Evolutionary conservation across 768 basidiomycete genomes (phyloP).

Genomic region (Clitopilus hobsonii): DNA sequence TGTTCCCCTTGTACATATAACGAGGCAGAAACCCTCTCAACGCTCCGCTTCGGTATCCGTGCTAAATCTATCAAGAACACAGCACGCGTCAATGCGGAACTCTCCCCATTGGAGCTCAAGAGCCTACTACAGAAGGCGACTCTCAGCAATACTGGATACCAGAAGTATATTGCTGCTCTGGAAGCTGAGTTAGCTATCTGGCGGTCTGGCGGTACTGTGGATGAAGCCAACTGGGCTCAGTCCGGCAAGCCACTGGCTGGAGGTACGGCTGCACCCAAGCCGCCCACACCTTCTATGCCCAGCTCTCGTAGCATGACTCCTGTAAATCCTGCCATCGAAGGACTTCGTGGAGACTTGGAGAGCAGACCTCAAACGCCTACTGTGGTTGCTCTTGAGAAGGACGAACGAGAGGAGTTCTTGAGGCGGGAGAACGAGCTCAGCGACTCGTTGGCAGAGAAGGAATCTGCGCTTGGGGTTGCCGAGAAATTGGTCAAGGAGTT

Average conservation of each 20-base stretch:
- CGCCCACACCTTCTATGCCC: slow-evolving; percentile 55
- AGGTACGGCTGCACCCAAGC: slow-evolving; percentile 55
- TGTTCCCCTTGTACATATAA: slow-evolving; percentile 98
- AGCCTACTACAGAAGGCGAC: slow-evolving; percentile 86
- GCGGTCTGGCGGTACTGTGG: slow-evolving; percentile 83
- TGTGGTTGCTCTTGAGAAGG: slow-evolving; percentile 84
- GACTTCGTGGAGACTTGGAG: slow-evolving; percentile 65
- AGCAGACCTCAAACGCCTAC: slow-evolving; percentile 93
- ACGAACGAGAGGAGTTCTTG: slow-evolving; percentile 96
- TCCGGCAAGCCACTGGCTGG: slow-evolving; percentile 57
- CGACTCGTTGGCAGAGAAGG: slow-evolving; percentile 89
- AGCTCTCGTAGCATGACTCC: slow-evolving; percentile 63
- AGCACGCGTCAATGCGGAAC: slow-evolving; percentile 96
- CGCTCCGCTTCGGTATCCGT: slow-evolving; percentile 98
- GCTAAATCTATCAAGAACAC: slow-evolving; percentile 99
- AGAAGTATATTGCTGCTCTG: slow-evolving; percentile 83
- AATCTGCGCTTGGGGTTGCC: slow-evolving; percentile 71
- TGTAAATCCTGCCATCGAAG: slow-evolving; percentile 67
- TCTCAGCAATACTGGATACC: slow-evolving; percentile 74
- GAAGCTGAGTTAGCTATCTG: slow-evolving; percentile 90
- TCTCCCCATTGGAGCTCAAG: slow-evolving; percentile 95
- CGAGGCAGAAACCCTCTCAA: slow-evolving; percentile 92
- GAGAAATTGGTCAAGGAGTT: slow-evolving; percentile 88
- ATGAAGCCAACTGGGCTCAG: slow-evolving; percentile 76
- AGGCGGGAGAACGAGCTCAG: slow-evolving; percentile 94